Base-by-base conservation (phyloP, 2,329 filamentous ascomycete genomes). In the Akanthomyces uredinophilus region DNA sequence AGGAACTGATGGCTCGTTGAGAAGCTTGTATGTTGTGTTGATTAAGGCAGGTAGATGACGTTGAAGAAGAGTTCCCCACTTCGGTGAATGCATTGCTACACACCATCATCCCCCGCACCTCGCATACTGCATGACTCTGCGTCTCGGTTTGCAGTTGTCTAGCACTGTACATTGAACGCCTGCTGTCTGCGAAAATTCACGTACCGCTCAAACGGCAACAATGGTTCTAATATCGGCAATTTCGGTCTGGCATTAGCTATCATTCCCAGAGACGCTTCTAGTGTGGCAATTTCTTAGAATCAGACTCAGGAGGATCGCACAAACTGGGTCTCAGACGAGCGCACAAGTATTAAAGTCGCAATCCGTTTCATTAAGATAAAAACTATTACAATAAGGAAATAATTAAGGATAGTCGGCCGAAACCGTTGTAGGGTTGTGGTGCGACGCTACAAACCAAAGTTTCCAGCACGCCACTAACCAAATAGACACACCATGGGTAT, bases 401-500 rank as follows among this genome's bases (percentile, higher is more conserved):
- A 41, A n/a, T 24, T 32, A 60, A 52, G 47, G 47, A 60, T 44
- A 32, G 47, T 51, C 18, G 47, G 57, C 47, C n/a, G 35, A 22
- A 35, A 47, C 57, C 57, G 47, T 51, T 14, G 44, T 32, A 52
- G 22, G 46, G 46, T 50, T 50, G 47, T 51, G 18, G 57, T 44
- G 47, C 35, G 16, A 43, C 32, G 46, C 47, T 52, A 47, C 16
- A 58, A 56, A 52, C 47, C 22, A 53, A 16, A 53, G 58, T 60
- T 20, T 53, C n/a, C 50, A 60, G 49, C 58, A 46, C 37, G 39
- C 51, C 16, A 52, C 44, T 37, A 32, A 52, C 18, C 11, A 39
- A 59, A 59, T 41, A 59, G 56, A 60, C 57, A 60, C 57, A 53
- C 37, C 47, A 60, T 53, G 58, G 58, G 58, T 60, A 60, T 57